Percentiles rank a stretch among this genome's conserved stretches.
Evolutionary conservation across 768 basidiomycete genomes (phyloP).

Genomic region (Psilocybe cubensis): DNA sequence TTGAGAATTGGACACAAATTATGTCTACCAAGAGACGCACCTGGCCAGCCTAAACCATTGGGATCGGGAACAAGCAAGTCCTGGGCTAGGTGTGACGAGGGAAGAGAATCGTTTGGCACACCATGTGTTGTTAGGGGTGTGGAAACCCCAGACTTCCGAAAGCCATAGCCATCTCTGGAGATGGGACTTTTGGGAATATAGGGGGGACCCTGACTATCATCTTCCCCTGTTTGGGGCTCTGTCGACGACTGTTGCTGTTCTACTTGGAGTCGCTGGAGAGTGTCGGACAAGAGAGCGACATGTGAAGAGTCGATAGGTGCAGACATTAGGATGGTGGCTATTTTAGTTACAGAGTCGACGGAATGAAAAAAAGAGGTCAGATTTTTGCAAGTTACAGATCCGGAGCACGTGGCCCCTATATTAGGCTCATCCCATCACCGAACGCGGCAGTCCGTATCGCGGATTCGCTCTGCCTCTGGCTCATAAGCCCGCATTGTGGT

Average conservation of each 20-base stretch:
- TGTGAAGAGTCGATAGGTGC: conserved; percentile 21
- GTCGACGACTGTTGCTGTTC: conserved; percentile 12
- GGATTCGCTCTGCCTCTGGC: neutral
- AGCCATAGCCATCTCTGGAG: conserved; percentile 80
- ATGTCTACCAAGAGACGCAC: conserved; percentile 40
- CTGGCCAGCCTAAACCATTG: conserved; percentile 93
- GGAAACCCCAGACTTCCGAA: conserved; percentile 70
- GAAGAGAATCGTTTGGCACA: conserved; percentile 39
- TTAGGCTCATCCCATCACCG: neutral
- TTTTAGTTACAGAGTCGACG: conserved; percentile 5
- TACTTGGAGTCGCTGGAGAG: conserved; percentile 48
- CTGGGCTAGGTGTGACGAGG: conserved; percentile 34
- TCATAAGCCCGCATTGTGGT: neutral
- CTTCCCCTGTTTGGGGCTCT: conserved; percentile 12
- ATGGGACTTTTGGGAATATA: conserved; percentile 33
- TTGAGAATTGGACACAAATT: neutral
- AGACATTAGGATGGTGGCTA: conserved; percentile 16
- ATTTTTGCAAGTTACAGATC: neutral
- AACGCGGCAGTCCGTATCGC: neutral
- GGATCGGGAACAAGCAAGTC: conserved; percentile 50
- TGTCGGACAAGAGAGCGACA: conserved; percentile 43
- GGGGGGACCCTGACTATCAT: neutral
- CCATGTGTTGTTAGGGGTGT: conserved; percentile 56
- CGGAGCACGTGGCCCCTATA: conserved; percentile 11
- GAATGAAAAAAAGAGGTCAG: neutral